Evolutionary conservation across 805 yeast genomes (phyloP).

Genomic region (Metschnikowia baotianmanensis): DNA sequence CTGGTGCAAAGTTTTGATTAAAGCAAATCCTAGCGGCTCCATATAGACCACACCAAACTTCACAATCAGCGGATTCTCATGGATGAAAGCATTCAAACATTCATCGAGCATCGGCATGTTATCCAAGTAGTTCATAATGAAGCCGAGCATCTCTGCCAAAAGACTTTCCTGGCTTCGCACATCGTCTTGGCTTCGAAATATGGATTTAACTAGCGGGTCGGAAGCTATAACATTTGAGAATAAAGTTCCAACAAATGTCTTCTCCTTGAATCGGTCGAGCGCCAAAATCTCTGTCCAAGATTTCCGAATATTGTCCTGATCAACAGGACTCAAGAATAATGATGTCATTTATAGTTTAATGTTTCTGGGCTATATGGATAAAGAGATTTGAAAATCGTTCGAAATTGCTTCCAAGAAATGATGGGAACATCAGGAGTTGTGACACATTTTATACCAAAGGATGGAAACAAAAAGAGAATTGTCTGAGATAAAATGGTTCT

Average conservation of each 20-base stretch:
- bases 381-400: too few species aligned
- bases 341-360: slow-evolving; percentile 8
- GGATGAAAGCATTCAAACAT: slow-evolving; percentile 32
- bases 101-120: slow-evolving; percentile 28
- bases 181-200: slow-evolving; percentile 22
- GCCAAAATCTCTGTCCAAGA: slow-evolving; percentile 36
- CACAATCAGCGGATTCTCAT: slow-evolving; percentile 29
- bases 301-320: slow-evolving; percentile 23
- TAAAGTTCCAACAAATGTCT: slow-evolving; percentile 30
- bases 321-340: slow-evolving; percentile 13
- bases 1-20: slow-evolving; percentile 37
- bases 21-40: slow-evolving; percentile 42
- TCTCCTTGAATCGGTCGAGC: slow-evolving; percentile 29
- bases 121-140: slow-evolving; percentile 31
- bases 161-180: slow-evolving; percentile 31
- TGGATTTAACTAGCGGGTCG: slow-evolving; percentile 25
- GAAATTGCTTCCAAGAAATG: too few species aligned
- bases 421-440: too few species aligned
- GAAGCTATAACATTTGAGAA: slow-evolving; percentile 34
- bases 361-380: background rate
- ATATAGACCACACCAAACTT: slow-evolving; percentile 28
- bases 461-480: too few species aligned
- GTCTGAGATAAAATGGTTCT: background rate
- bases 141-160: slow-evolving; percentile 36
- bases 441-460: too few species aligned